A percentile compares a stretch with the other conserved stretches of the same genome.
Evolutionary conservation across 352 stramenopile genomes (phyloP).

Genomic region (Globisporangium radiosum): DNA sequence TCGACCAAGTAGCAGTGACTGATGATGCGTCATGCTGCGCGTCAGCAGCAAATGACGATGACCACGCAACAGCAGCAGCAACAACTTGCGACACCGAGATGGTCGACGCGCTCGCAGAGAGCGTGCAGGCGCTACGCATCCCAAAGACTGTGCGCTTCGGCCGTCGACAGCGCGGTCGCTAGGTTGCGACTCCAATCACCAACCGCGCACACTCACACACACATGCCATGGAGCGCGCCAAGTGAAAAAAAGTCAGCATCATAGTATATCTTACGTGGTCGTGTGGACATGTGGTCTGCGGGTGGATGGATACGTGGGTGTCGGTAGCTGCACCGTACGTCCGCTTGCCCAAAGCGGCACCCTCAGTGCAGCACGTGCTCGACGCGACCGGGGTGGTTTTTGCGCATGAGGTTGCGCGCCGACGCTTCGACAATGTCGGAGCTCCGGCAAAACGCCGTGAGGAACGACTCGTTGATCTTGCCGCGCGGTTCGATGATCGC

Average conservation of each 20-base stretch:
- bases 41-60: neutral
- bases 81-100: constrained; percentile 16
- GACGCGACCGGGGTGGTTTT: constrained; percentile 36
- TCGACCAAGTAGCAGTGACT: constrained; percentile 4
- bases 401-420: constrained; percentile 45
- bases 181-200: neutral
- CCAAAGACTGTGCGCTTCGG: constrained; percentile 30
- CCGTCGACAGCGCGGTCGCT: constrained; percentile 2
- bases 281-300: too few relatives aligned
- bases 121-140: constrained; percentile 24
- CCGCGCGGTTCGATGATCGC: constrained; percentile 60
- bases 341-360: neutral
- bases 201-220: neutral
- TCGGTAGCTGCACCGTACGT: too few relatives aligned
- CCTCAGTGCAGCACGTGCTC: constrained; percentile 2
- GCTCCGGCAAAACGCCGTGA: constrained; percentile 73
- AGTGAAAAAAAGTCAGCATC: too few relatives aligned
- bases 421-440: constrained; percentile 67
- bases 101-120: constrained; percentile 16
- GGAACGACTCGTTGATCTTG: constrained; percentile 71
- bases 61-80: neutral
- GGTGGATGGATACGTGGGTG: too few relatives aligned
- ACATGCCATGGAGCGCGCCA: neutral
- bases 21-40: neutral
- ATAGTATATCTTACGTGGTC: too few relatives aligned